Evolutionary conservation across 2,329 filamentous ascomycete species (phyloP).

Genomic region (Aspergillus ustus): DNA sequence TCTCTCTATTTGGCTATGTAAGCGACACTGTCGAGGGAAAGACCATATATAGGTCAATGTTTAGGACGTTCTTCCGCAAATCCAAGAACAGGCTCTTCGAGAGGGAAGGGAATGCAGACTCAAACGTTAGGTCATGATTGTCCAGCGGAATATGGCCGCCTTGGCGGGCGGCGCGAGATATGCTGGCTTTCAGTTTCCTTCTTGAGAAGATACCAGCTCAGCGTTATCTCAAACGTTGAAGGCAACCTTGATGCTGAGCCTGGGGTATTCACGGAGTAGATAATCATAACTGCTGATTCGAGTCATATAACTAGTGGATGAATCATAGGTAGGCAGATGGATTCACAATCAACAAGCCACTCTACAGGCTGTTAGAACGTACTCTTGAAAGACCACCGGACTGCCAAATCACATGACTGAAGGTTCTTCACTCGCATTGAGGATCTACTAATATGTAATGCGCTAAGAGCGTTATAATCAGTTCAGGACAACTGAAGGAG

Average conservation of each 20-base stretch:
- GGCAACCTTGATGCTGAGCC: background rate
- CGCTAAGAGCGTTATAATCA: background rate
- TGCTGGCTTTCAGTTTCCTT: background rate
- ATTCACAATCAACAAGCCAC: no score
- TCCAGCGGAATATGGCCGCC: background rate
- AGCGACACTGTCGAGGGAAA: constrained; percentile 63
- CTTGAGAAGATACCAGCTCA: background rate
- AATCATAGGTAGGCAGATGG: background rate
- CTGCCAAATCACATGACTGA: background rate
- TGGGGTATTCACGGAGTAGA: no score
- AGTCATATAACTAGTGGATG: background rate
- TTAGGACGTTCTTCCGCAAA: constrained; percentile 39
- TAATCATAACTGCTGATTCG: background rate
- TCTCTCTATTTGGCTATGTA: constrained; percentile 63
- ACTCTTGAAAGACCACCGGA: background rate
- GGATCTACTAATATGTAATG: background rate
- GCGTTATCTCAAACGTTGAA: background rate
- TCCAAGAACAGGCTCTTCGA: constrained; percentile 35
- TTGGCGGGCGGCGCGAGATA: background rate
- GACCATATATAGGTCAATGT: constrained; percentile 54
- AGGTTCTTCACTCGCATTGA: background rate
- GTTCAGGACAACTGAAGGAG: background rate
- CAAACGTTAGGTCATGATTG: background rate
- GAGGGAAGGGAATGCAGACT: constrained; percentile 19
- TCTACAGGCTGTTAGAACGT: no score